Percentiles rank a stretch among this genome's conserved stretches.
Evolutionary conservation across 2,329 filamentous ascomycete genomes (phyloP).

Genomic region (Colletotrichum gigasporum): DNA sequence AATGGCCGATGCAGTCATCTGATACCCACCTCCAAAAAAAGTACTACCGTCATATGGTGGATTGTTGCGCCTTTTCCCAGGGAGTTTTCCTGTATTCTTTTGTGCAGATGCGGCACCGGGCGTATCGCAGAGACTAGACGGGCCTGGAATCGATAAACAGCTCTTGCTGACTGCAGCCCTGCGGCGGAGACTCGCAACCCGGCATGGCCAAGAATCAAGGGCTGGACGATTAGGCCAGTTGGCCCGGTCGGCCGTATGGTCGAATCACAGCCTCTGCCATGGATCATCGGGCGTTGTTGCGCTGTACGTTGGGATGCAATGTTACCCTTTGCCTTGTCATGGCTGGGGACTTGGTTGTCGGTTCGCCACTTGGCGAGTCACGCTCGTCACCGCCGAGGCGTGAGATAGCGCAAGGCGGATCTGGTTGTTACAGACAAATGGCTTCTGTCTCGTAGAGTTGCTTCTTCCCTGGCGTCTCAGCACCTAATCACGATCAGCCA

Average conservation of each 20-base stretch:
- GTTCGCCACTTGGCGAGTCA: too few relatives aligned
- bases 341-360: too few relatives aligned
- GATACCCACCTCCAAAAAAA: neutral
- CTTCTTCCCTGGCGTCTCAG: neutral
- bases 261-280: neutral
- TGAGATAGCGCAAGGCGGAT: neutral
- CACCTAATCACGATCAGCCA: neutral
- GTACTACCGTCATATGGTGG: neutral
- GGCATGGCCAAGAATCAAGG: constrained; percentile 11
- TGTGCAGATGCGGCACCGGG: neutral
- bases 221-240: neutral
- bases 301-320: constrained; percentile 1
- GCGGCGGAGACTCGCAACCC: neutral
- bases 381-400: too few relatives aligned
- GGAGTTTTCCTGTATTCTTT: neutral
- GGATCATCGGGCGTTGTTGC: neutral
- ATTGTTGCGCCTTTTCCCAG: neutral
- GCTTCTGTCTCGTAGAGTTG: neutral
- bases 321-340: too few relatives aligned
- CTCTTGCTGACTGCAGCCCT: constrained; percentile 2
- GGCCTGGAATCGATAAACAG: constrained; percentile 8
- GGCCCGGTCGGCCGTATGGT: neutral
- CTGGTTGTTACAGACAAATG: neutral
- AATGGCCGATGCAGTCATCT: constrained; percentile 19
- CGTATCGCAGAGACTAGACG: neutral